Evolutionary conservation across 2,329 filamentous ascomycete genomes (phyloP), one percentile per base, ranked within the genome.

Genomic region (Penicillium brevicompactum): DNA sequence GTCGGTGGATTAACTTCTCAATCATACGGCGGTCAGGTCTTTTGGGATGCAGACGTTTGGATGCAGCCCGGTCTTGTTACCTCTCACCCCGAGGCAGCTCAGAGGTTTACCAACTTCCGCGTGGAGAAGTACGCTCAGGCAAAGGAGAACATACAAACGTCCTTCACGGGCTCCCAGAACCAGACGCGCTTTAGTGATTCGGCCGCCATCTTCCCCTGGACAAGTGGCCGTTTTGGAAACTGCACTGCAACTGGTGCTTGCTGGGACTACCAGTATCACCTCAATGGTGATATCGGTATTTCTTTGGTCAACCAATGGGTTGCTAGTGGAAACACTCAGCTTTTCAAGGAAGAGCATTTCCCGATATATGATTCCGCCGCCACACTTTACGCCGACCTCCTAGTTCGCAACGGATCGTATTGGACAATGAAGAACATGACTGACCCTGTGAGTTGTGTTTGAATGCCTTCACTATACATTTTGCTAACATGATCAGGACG

Each of bases 261-360:
- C 68, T 87, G 86, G 62, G 87, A 90, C 68, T 89, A 90, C 60
- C 80, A 90, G 67, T 90, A 90, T 63, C 87, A 90, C 68, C 63
- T 90, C 37, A 89, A 89, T 62, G 85, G 86, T 7, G 87, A 89
- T 61, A 88, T 90, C 61, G 85, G 83, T 0, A 74, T 88, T 30
- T 79, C 84, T 1, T 75, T 87, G 56, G 78, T 83, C 62, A 86
- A 87, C 50, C 83, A 87, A 56, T 85, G 80, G 74, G 76, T 83
- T 14, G 78, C 81, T 1, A 86, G 82, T 45, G 86, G 85, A 14
- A 83, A 88, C 64, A 80, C 77, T 1, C 66, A 78, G 2, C 80
- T 78, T 55, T 87, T 87, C 71, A 77, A 78, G 16, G 70, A 80
- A 2, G 72, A 78, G 4, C 77, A 87, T 9, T 83, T 85, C 55